Percentiles rank a stretch among this genome's conserved stretches.
These are phyloP conservation scores for Tylopilus sp. DNA, from an alignment of 1,284 basidiomycete genomes.

Conservation along the genomic window DNA sequence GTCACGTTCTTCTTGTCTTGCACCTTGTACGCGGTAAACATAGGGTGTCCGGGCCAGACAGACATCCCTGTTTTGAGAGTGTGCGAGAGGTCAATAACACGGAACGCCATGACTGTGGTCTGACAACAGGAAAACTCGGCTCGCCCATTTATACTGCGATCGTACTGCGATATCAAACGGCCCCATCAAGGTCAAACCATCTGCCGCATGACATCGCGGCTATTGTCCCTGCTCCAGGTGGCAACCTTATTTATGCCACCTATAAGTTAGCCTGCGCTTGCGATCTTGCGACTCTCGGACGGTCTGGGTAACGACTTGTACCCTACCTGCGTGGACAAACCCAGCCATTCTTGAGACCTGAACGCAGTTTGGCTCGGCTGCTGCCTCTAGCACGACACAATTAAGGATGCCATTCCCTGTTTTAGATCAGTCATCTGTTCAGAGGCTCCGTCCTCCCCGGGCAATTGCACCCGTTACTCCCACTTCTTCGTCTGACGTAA, in stretches of 20 bases:
- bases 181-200: background rate
- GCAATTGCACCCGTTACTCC: background rate
- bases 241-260: background rate
- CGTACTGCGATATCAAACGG: background rate
- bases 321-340: no score
- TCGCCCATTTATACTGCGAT: background rate
- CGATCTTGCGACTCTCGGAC: no score
- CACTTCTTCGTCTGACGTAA: background rate
- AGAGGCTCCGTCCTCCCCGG: background rate
- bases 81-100: conserved; percentile 25
- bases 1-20: conserved; percentile 11
- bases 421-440: background rate
- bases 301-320: no score
- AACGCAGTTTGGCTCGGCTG: background rate
- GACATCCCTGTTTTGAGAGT: conserved; percentile 22
- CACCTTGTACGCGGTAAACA: conserved; percentile 14
- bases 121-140: background rate
- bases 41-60: conserved; percentile 23
- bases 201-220: background rate
- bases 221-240: background rate
- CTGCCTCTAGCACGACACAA: no score
- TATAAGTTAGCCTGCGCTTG: no score
- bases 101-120: conserved; percentile 11
- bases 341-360: no score
- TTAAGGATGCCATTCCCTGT: background rate